Conservation (phyloP, 2,329 filamentous ascomycete genomes). For the Trichophaea hybrida region DNA sequence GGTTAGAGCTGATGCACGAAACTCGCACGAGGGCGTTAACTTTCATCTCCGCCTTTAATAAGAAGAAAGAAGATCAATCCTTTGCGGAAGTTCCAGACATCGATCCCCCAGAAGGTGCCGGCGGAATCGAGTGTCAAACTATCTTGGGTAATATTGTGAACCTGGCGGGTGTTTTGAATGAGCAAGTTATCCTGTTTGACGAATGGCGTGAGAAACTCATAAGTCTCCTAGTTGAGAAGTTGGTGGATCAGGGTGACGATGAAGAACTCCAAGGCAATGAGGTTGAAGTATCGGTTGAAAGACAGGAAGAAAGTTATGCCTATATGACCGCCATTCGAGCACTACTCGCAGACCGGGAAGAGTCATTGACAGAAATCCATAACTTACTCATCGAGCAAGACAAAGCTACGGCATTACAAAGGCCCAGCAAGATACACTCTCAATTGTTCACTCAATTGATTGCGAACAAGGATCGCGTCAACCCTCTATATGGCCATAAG, state of each 20-base stretch:
- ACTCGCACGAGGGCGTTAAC: slow-evolving; percentile 44
- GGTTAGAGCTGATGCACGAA: slow-evolving; percentile 40
- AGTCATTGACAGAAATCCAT: slow-evolving; percentile 55
- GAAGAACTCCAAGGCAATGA: slow-evolving; percentile 74
- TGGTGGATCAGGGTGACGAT: slow-evolving; percentile 47
- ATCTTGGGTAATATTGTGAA: slow-evolving; percentile 52
- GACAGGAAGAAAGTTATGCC: slow-evolving; percentile 54
- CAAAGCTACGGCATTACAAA: slow-evolving; percentile 3
- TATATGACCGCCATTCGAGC: slow-evolving; percentile 68
- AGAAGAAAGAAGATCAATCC: slow-evolving; percentile 38
- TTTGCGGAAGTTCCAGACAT: slow-evolving; percentile 53
- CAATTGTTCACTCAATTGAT: slow-evolving; percentile 38
- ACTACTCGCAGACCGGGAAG: slow-evolving; percentile 62
- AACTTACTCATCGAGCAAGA: slow-evolving; percentile 13
- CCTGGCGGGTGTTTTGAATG: slow-evolving; percentile 50
- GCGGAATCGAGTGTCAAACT: slow-evolving; percentile 58
- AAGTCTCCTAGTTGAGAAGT: slow-evolving; percentile 50
- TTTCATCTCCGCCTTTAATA: slow-evolving; percentile 49
- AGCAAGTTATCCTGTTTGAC: slow-evolving; percentile 55
- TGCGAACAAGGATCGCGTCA: slow-evolving; percentile 35
- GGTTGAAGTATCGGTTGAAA: slow-evolving; percentile 71
- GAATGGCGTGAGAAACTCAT: slow-evolving; percentile 62
- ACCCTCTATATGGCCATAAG: slow-evolving; percentile 31
- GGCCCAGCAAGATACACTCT: slow-evolving; percentile 1
- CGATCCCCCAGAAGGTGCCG: slow-evolving; percentile 37